Evolutionary conservation across 352 stramenopile species (phyloP).

Genomic region (Hyaloperonospora brassicae): DNA sequence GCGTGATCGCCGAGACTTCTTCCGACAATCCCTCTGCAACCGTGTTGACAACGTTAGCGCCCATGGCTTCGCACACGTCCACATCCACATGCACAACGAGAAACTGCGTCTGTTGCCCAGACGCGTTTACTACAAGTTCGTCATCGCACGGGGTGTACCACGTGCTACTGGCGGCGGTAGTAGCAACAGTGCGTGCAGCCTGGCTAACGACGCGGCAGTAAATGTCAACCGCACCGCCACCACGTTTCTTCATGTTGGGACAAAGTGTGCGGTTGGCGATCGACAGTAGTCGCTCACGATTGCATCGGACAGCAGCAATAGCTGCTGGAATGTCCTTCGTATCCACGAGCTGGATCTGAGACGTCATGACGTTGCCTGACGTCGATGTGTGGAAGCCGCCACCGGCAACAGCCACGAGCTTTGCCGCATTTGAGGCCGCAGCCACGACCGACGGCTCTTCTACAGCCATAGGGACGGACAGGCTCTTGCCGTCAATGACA

Average conservation of each 20-base stretch:
- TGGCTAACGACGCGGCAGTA: slow-evolving; percentile 76
- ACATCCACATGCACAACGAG: slow-evolving; percentile 84
- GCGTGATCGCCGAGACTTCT: slow-evolving; percentile 60
- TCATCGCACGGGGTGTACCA: slow-evolving; percentile 62
- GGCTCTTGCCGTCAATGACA: slow-evolving; percentile 66
- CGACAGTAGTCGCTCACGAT: slow-evolving; percentile 53
- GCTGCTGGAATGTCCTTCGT: slow-evolving; percentile 54
- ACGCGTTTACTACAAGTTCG: slow-evolving; percentile 45
- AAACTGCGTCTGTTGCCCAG: slow-evolving; percentile 33
- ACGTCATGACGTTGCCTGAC: slow-evolving; percentile 82
- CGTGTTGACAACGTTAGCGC: slow-evolving; percentile 85
- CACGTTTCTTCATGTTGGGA: slow-evolving; percentile 80
- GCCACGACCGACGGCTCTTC: slow-evolving; percentile 83
- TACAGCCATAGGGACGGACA: slow-evolving; percentile 80
- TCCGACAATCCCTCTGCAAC: slow-evolving; percentile 72
- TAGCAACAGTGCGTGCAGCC: slow-evolving; percentile 20
- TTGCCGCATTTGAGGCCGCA: slow-evolving; percentile 73
- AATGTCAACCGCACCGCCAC: slow-evolving; percentile 68
- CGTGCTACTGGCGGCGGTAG: slow-evolving; percentile 12
- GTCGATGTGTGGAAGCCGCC: slow-evolving; percentile 69
- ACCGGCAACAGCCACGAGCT: slow-evolving; percentile 63
- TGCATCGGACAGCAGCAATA: slow-evolving; percentile 37
- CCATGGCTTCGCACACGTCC: slow-evolving; percentile 85
- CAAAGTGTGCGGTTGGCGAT: slow-evolving; percentile 74
- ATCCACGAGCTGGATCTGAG: slow-evolving; percentile 75